Conservation (phyloP, 2,329 filamentous ascomycete species). For the Aspergillus flavus region DNA sequence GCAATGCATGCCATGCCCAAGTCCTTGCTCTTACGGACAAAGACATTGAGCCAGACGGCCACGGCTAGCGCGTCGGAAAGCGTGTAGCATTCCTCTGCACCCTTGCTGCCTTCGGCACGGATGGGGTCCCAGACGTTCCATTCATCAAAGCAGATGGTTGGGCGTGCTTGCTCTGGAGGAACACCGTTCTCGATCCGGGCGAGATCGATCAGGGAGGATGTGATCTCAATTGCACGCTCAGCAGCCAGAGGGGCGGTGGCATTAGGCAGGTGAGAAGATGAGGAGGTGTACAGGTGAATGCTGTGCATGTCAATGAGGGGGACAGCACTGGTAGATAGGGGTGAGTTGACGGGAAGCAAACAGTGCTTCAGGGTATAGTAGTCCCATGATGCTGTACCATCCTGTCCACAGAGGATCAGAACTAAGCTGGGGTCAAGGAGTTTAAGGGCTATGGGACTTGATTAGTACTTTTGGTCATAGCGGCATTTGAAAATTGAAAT, state of each 20-base stretch:
- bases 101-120: slow-evolving; percentile 69
- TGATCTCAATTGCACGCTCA: slow-evolving; percentile 73
- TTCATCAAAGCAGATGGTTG: slow-evolving; percentile 79
- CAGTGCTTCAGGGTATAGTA: slow-evolving; percentile 72
- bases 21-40: slow-evolving; percentile 70
- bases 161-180: slow-evolving; percentile 60
- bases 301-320: slow-evolving; percentile 75
- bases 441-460: slow-evolving; percentile 36
- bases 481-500: neutral
- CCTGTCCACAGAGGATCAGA: slow-evolving; percentile 75
- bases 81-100: slow-evolving; percentile 74
- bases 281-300: slow-evolving; percentile 76
- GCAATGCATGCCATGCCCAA: slow-evolving; percentile 80
- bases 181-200: slow-evolving; percentile 67
- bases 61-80: slow-evolving; percentile 77
- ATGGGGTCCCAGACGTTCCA: slow-evolving; percentile 83
- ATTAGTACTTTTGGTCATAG: slow-evolving; percentile 5
- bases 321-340: slow-evolving; percentile 42
- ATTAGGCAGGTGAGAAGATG: slow-evolving; percentile 56
- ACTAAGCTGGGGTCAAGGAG: slow-evolving; percentile 64
- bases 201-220: slow-evolving; percentile 69
- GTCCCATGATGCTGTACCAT: slow-evolving; percentile 71
- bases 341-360: slow-evolving; percentile 51
- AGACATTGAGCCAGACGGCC: slow-evolving; percentile 73
- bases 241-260: slow-evolving; percentile 68